Base-by-base conservation (phyloP, 2,329 filamentous ascomycete genomes). In the Xylariaceae sp. region DNA sequence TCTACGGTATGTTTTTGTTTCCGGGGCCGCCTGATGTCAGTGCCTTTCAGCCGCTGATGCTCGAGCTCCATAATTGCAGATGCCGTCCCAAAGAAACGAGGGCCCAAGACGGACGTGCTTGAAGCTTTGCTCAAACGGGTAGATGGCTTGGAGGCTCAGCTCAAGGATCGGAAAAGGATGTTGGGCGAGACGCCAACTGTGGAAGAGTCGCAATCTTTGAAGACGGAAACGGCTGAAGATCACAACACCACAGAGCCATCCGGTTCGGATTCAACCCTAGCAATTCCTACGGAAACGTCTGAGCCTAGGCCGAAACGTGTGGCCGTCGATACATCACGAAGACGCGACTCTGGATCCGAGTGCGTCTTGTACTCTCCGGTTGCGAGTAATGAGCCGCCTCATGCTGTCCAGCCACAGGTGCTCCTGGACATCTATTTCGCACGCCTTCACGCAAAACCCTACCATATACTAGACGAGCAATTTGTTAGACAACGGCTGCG, bases 91-190 rank as follows among this genome's bases (percentile, higher is more conserved):
- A 95, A 95, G 73, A 95, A 95, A 70, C 80, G 90, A 68, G 90
- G 90, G 0, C 90, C 90, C 2, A 95, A 95, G 72, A 95, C 89
- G 26, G 90, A 95, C 68, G 88, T 95, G 4, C 76, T 95, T 30
- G 90, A 95, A 69, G 89, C 90, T 1, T 74, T 95, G 8, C 68
- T 95, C 55, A 95, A 92, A 70, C 81, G 90, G 49, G 89, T 95
- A 2, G 90, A 95, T 68, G 89, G 89, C 1, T 75, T 95, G 47
- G 89, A 95, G 69, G 89, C 88, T 66, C 84, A 86, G 58, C 76
- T 95, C 37, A 88, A 89, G 67, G 83, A 87, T 59, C 83, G 85
- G 64, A 84, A 84, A 61, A 74, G 69, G 48, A 61, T 56, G 50
- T 60, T 54, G 73, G 75, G 66, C 22, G 53, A 43, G 36, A 76